phyloP scores from a whole-genome alignment of 129 eudicot genomes.

The Solidago caesia region DNA sequence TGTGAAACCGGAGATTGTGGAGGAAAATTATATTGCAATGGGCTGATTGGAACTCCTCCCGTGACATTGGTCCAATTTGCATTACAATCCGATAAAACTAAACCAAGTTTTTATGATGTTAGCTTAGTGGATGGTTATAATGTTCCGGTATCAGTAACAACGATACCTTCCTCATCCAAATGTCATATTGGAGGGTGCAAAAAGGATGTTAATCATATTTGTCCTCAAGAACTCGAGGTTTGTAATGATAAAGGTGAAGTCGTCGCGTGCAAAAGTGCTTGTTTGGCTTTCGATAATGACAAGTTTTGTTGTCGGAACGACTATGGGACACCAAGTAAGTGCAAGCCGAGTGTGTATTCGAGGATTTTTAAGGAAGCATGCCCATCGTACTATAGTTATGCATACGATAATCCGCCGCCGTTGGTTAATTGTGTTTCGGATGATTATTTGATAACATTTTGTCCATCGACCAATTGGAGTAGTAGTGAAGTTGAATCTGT shows the following conservation, averaged over 20 bases:
- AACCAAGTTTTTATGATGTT: slow-evolving; percentile 78
- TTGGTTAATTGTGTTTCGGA: slow-evolving; percentile 60
- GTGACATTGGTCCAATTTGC: slow-evolving; percentile 71
- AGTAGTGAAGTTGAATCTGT: slow-evolving; percentile 27
- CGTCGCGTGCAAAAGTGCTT: slow-evolving; percentile 90
- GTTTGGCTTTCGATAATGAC: slow-evolving; percentile 69
- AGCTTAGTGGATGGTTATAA: slow-evolving; percentile 88
- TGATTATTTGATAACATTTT: slow-evolving; percentile 63
- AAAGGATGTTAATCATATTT: slow-evolving; percentile 46
- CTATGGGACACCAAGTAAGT: slow-evolving; percentile 65
- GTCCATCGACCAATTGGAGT: slow-evolving; percentile 59
- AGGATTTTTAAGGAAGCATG: slow-evolving; percentile 74
- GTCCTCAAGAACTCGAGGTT: slow-evolving; percentile 71
- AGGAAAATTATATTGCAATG: slow-evolving; percentile 63
- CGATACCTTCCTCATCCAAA: slow-evolving; percentile 36
- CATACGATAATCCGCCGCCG: slow-evolving; percentile 62
- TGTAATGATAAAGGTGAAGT: slow-evolving; percentile 49
- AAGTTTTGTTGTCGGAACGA: slow-evolving; percentile 76
- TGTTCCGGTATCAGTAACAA: slow-evolving; percentile 55
- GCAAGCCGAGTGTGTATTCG: slow-evolving; percentile 67
- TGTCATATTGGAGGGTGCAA: slow-evolving; percentile 70
- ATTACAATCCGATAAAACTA: slow-evolving; percentile 47
- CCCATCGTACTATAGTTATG: slow-evolving; percentile 69
- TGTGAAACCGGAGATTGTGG: slow-evolving; percentile 93
- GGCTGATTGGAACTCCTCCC: slow-evolving; percentile 75